Percentiles rank a stretch among this genome's conserved stretches.
phyloP scores from a whole-genome alignment of 495 filamentous ascomycete genomes.

The Geopyxis carbonaria region DNA sequence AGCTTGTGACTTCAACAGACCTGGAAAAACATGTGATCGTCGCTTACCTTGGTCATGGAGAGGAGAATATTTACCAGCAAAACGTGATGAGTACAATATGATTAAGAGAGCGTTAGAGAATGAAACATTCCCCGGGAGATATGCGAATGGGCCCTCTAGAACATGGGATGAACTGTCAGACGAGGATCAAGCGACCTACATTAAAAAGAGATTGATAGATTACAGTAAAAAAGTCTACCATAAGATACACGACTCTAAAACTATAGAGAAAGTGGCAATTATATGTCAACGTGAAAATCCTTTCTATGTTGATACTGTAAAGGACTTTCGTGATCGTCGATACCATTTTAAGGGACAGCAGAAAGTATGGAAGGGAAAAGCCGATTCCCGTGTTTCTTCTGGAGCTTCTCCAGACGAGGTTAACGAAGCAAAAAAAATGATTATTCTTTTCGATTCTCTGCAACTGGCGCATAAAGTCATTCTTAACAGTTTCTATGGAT shows the following conservation, averaged over 20 bases:
- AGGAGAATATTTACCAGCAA: conserved; percentile 91
- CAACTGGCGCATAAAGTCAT: conserved; percentile 98
- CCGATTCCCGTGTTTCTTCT: conserved; percentile 62
- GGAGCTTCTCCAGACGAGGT: conserved; percentile 63
- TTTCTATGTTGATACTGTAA: conserved; percentile 95
- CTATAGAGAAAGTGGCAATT: conserved; percentile 85
- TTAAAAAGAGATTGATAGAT: conserved; percentile 75
- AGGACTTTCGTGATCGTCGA: conserved; percentile 82
- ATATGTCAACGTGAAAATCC: conserved; percentile 98
- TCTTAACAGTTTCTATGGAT: conserved; percentile 97
- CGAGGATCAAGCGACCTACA: conserved; percentile 67
- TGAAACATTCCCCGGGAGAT: conserved; percentile 67
- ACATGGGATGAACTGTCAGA: conserved; percentile 62
- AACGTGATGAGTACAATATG: conserved; percentile 98
- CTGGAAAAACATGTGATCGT: conserved; percentile 92
- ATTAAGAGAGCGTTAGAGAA: conserved; percentile 85
- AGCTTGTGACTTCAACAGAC: conserved; percentile 94
- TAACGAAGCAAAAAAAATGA: conserved; percentile 97
- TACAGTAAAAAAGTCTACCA: conserved; percentile 99
- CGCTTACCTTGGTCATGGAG: conserved; percentile 95
- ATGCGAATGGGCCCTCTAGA: conserved; percentile 48
- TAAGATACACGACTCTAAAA: conserved; percentile 92
- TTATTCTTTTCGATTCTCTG: conserved; percentile 84
- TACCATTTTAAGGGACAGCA: conserved; percentile 98
- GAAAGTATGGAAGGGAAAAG: conserved; percentile 96